Evolutionary conservation across 2,329 filamentous ascomycete genomes (phyloP), one percentile per base, ranked within the genome.

Genomic region (Keithomyces neogunnii): DNA sequence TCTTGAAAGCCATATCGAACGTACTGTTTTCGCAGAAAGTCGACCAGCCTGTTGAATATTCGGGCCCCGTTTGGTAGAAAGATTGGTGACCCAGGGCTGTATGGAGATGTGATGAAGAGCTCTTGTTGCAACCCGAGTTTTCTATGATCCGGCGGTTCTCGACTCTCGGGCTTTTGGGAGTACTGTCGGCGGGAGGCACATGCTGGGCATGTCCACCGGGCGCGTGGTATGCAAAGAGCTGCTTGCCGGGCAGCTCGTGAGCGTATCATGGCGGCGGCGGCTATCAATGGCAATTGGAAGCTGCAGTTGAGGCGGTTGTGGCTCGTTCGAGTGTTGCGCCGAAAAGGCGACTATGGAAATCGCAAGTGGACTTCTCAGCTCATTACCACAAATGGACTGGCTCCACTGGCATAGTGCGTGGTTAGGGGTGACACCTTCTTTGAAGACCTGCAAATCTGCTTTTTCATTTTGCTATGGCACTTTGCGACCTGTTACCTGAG

Each of bases 31-130:
- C 89, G 86, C 51, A 95, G 76, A 63, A 93, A 95, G 43, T 85
- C 78, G 53, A 89, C 81, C 28, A 95, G 80, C 50, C 88, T 86
- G 64, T 93, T 91, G 73, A 95, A 90, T 59, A 95, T 81, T 52
- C 84, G 82, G 0, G 89, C 78, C 57, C 90, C 90, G 63, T 89
- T 85, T 28, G 89, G 89, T 5, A 91, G 77, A 61, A 95, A 89
- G 9, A 95, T 82, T 3, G 89, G 89, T 13, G 89, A 93, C 1
- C 89, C 89, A 3, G 90, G 89, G 61, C 88, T 93, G 66, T 90
- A 91, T 38, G 78, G 66, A 1, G 88, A 90, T 11, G 81, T 88
- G 38, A 82, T 88, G 67, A 93, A 95, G 39, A 95, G 80, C 59
- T 87, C 81, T 60, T 93, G 88, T 53, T 82, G 74, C 48, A 78